Evolutionary conservation across 768 basidiomycete species (phyloP), one percentile per base, ranked within the genome.

Genomic region (Serendipita indica): DNA sequence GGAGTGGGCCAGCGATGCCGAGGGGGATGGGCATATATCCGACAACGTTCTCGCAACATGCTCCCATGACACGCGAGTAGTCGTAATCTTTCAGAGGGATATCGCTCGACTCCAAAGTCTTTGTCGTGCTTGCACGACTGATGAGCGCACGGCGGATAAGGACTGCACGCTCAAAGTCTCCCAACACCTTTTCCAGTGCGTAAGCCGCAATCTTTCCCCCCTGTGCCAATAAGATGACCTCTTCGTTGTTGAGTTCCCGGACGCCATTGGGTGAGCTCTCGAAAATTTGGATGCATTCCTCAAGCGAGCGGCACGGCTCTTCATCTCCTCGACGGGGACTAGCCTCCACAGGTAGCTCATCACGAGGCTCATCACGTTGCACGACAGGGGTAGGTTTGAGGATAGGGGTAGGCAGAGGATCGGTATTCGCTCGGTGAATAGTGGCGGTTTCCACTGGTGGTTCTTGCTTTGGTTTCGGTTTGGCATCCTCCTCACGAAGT

Each of bases 11-110:
- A 14, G 96, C 96, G 61, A 98, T 85, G 64, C 96, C 96, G 57
- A 98, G 83, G 0, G 96, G 96, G 34, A 99, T 71, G 39, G 94
- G 96, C 69, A 97, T 90, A 69, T 89, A 99, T 32, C 96, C 96
- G 49, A 98, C 81, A 56, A 99, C 96, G 69, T 99, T 98, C 72
- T 99, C 96, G 72, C 96, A 99, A 73, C 94, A 99, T 7, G 94
- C 92, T 60, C 93, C 94, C 57, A 91, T 78, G 32, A 99, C 92
- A 7, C 86, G 82, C 35, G 85, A 83, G 73, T 97, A 99, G 70
- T 98, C 93, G 70, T 96, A 99, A 68, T 83, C 73, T 20, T 77
- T 67, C 76, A 84, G 80, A 0, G 96, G 96, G 7, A 98, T 74
- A 22, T 85, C 81, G 0, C 89, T 92, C 7, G 69, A 62, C 68